Base-by-base conservation (phyloP, 1,284 basidiomycete genomes). In the Kwoniella shivajii region DNA sequence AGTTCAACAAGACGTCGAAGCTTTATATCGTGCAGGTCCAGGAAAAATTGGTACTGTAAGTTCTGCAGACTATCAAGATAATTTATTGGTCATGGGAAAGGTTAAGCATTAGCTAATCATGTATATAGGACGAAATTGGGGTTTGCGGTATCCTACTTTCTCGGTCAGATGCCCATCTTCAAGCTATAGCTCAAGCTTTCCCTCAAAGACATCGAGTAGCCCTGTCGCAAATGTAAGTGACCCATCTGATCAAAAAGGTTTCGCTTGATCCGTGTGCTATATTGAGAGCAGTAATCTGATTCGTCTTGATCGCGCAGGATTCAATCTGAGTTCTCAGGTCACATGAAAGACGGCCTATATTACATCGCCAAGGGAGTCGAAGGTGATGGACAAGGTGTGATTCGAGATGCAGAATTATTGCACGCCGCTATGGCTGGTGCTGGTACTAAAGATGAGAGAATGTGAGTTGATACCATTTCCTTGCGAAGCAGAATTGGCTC, bases 371-470 rank as follows among this genome's bases (percentile, higher is more conserved):
- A 65, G 20, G 69, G 63, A 6, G 70, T 63, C 31, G 78, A 79
- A 59, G 59, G 50, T 26, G 75, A 76, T 37, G 76, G 76, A 2
- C 66, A 70, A 47, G 77, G 76, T 39, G 69, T 78, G 13, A 57
- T 70, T 18, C 65, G 76, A 26, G 77, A 78, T 63, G 71, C 67
- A 0, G 66, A 73, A 49, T 50, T 72, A 30, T 58, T 79, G 38
- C 68, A 78, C 52, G 67, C 57, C 4, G 71, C 74, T 22, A 78
- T 78, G 76, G 47, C 61, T 0, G 77, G 77, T n/a, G 64, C 72
- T 65, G 77, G 76, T 29, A 79, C 77, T 7, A 78, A 78, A 63
- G 77, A 79, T 54, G 78, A 79, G 62, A 54, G 77, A 30, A 56
- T 79, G 56, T 75, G 60, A 61, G 70, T 66, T 4, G 2, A n/a